Base-by-base conservation (phyloP, 139 green algal genomes). In the Volvox africanus region DNA sequence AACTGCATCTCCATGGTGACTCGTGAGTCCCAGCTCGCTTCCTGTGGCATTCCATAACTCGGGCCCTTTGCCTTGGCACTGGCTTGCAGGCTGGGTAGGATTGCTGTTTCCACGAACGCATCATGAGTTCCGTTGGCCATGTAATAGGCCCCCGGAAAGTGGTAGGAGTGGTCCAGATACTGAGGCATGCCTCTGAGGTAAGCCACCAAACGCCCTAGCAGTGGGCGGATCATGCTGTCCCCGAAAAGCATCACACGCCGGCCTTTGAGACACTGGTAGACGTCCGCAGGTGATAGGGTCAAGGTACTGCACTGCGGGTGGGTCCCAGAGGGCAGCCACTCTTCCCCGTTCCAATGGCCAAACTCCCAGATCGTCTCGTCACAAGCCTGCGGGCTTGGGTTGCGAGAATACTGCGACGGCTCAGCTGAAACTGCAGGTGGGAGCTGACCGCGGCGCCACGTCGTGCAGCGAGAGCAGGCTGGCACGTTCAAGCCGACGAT, bases 121-220 rank as follows among this genome's bases (percentile, higher is more conserved):
- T 87, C 81, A 62, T 87, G 61, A 2, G 81, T 87, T 61, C 81
- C 81, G 19, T 87, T 87, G 28, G 81, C 61, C 61, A 77, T 77
- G 61, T 77, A 87, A n/a, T 87, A 87, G 2, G 50, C 80, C 11
- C 80, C 80, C 0, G 80, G 80, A 44, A 50, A 0, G 80, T 86
- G 50, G 24, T 33, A 87, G 3, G 61, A 1, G 61, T 87, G 81
- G 20, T 87, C 81, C 2, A 87, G 20, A 6, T 87, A 77, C n/a
- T 87, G 81, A 13, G 61, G 30, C 11, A 61, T 30, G 19, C 61
- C 61, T 5, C 81, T 61, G 6, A 87, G 81, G n/a, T 61, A 87
- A 5, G 81, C 81, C 13, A 76, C 32, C 28, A 87, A 33, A 1
- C 81, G 61, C 2, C 61, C 61, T 0, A 87, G 1, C 81, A 87